Conservation (phyloP, 164 flowering plant species). For the Dillenia turbinata region DNA sequence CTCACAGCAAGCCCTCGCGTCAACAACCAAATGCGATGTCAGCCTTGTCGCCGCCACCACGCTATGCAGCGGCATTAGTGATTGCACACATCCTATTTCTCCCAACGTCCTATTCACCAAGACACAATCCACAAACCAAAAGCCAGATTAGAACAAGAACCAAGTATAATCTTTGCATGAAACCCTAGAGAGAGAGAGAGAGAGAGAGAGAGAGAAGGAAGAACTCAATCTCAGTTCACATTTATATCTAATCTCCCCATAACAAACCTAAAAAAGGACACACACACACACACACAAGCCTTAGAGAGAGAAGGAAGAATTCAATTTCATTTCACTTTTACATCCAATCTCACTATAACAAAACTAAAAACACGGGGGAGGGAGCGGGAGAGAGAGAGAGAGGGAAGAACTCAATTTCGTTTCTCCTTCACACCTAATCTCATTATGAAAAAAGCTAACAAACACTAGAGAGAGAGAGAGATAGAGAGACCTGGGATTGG, state of each 20-base stretch:
- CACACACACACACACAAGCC: too few species aligned
- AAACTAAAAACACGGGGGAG: background rate
- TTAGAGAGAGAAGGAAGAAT: too few species aligned
- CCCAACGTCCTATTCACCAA: conserved; percentile 50
- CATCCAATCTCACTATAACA: background rate
- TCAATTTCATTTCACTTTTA: too few species aligned
- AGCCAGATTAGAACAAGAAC: too few species aligned
- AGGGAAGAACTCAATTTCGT: too few species aligned
- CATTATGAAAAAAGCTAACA: background rate
- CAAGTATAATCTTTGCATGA: too few species aligned
- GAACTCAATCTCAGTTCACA: too few species aligned
- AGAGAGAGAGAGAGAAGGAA: background rate
- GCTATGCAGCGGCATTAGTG: conserved; percentile 63
- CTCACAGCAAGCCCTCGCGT: conserved; percentile 74
- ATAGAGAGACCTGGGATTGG: conserved; percentile 45
- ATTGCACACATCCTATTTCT: conserved; percentile 62
- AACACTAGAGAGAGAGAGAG: background rate
- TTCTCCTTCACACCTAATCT: background rate
- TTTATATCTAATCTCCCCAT: background rate
- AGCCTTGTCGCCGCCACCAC: conserved; percentile 36
- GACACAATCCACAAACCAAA: background rate
- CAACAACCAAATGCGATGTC: conserved; percentile 63
- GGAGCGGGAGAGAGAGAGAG: too few species aligned
- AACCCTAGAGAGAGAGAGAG: background rate
- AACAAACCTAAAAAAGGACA: background rate